Percentiles rank a stretch among this genome's conserved stretches.
Evolutionary conservation across 306 rosid genomes (phyloP).

Genomic region (Glycine tomentella): DNA sequence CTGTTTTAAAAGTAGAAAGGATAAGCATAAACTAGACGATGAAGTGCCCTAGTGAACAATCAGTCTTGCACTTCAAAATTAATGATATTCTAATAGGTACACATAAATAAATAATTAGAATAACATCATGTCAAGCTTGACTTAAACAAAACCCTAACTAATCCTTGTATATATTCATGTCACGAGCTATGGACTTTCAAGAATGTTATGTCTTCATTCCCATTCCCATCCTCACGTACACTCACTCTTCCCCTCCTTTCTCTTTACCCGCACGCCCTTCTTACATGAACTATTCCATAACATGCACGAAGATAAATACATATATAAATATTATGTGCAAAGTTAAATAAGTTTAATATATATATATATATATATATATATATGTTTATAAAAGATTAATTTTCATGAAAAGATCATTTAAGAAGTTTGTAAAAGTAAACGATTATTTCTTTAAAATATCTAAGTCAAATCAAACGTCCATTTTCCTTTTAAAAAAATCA

Average conservation of each 20-base stretch:
- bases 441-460: background rate
- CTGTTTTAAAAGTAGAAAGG: slow-evolving; percentile 21
- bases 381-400: background rate
- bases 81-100: slow-evolving; percentile 19
- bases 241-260: background rate
- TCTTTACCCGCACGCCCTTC: background rate
- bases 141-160: slow-evolving; percentile 44
- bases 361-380: no score
- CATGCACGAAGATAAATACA: background rate
- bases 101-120: background rate
- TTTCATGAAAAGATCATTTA: background rate
- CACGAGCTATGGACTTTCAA: slow-evolving; percentile 24
- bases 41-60: slow-evolving; percentile 48
- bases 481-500: no score
- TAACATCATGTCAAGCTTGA: slow-evolving; percentile 19
- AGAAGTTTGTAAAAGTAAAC: background rate
- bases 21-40: slow-evolving; percentile 19
- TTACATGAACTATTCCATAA: background rate
- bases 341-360: background rate
- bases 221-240: background rate
- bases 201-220: background rate
- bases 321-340: background rate
- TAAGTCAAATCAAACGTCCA: background rate
- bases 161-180: slow-evolving; percentile 22
- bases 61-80: slow-evolving; percentile 47